phyloP scores from a whole-genome alignment of 352 stramenopile genomes.

The Halophytophthora polymorphica region DNA sequence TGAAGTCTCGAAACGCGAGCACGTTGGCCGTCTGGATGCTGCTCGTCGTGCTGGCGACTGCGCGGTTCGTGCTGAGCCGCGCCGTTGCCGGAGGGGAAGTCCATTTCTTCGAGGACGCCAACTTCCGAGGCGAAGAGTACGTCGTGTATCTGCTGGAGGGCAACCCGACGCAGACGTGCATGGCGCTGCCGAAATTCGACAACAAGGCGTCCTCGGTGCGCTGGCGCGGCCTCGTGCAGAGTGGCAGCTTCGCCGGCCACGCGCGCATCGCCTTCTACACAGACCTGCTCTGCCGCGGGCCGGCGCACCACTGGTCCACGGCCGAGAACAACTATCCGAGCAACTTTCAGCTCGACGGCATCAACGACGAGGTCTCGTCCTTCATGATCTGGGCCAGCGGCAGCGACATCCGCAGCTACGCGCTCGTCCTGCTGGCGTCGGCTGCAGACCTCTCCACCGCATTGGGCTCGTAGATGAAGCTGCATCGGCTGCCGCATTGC shows the following conservation, averaged over 20 bases:
- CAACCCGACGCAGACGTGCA: conserved; percentile 2
- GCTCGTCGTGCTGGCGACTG: not conserved
- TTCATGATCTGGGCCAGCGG: conserved; percentile 10
- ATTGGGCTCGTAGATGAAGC: too few species aligned
- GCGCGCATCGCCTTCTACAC: conserved; percentile 10
- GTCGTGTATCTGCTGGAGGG: conserved; percentile 5
- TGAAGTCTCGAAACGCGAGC: not conserved
- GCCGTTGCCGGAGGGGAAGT: not conserved
- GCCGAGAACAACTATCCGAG: conserved; percentile 7
- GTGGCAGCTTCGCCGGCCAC: conserved; percentile 4
- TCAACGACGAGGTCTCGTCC: conserved; percentile 9
- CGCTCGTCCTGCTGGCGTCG: too few species aligned
- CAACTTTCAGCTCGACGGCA: conserved; percentile 4
- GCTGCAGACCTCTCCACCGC: too few species aligned
- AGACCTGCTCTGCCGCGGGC: conserved; percentile 2
- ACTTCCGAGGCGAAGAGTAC: conserved; percentile 2
- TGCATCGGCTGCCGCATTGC: too few species aligned
- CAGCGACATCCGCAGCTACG: not conserved
- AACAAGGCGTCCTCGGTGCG: conserved; percentile 7
- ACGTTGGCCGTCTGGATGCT: not conserved
- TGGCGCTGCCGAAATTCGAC: conserved; percentile 1
- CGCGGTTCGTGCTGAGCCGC: not conserved
- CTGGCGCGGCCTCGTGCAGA: conserved; percentile 6
- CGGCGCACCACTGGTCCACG: conserved; percentile 3
- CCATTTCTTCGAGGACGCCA: conserved; percentile 5